These are phyloP conservation scores for Begonia peltatifolia DNA, from an alignment of 306 rosid species.

Conservation along the genomic window DNA sequence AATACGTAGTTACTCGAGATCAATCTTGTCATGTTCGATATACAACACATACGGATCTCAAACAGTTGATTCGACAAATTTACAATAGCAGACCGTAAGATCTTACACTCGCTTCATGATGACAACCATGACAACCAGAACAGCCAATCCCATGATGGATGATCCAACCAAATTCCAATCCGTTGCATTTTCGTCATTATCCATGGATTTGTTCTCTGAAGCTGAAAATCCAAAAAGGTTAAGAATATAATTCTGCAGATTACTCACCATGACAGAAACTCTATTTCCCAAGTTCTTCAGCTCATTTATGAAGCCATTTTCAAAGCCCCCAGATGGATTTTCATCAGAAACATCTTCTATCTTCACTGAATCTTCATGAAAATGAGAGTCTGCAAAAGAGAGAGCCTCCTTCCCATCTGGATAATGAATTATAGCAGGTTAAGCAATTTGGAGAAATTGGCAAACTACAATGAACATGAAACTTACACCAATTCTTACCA, in stretches of 20 bases:
- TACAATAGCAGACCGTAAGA: too few relatives aligned
- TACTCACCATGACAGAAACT: slow-evolving; percentile 27
- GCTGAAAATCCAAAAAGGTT: slow-evolving; percentile 36
- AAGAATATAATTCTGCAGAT: slow-evolving; percentile 25
- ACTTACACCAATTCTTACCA: slow-evolving; percentile 10
- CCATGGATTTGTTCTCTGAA: slow-evolving; percentile 15
- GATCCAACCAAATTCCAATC: slow-evolving; percentile 16
- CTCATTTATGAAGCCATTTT: neutral
- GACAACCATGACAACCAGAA: slow-evolving; percentile 45
- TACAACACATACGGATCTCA: too few relatives aligned
- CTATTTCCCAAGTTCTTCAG: slow-evolving; percentile 28
- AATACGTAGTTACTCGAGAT: too few relatives aligned
- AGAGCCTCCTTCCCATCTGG: neutral
- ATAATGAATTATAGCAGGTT: neutral
- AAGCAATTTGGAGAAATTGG: neutral
- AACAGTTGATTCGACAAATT: too few relatives aligned
- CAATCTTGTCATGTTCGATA: too few relatives aligned
- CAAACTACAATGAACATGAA: neutral
- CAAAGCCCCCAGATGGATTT: neutral
- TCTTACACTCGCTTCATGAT: slow-evolving; percentile 31
- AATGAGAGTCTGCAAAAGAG: slow-evolving; percentile 18
- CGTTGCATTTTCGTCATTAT: slow-evolving; percentile 16
- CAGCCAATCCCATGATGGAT: slow-evolving; percentile 59
- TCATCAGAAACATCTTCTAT: slow-evolving; percentile 13
- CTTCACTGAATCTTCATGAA: slow-evolving; percentile 7